phyloP scores from a whole-genome alignment of 73 alveolate species.

The Paramecium sexaurelia region DNA sequence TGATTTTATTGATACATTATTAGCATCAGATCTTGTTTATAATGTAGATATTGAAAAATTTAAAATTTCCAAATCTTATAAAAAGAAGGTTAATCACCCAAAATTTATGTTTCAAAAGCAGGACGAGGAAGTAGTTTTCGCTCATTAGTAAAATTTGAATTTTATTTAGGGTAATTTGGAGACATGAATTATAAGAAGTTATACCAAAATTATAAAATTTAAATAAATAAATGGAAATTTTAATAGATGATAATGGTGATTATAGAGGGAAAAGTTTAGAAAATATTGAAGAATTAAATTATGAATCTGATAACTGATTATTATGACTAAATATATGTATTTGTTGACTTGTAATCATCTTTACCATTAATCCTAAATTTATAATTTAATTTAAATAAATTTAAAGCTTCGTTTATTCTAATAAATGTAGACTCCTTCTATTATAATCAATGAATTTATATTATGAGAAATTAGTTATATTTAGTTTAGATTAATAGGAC shows the following conservation, averaged over 20 bases:
- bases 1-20: background rate
- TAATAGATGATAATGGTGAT: background rate
- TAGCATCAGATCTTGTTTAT: background rate
- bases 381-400: background rate
- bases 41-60: background rate
- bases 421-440: too few species aligned
- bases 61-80: background rate
- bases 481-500: too few species aligned
- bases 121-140: background rate
- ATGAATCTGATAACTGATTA: constrained; percentile 7
- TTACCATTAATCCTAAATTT: background rate
- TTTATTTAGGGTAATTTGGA: background rate
- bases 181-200: background rate
- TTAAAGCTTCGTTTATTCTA: background rate
- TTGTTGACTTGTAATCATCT: background rate
- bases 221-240: background rate
- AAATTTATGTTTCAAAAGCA: background rate
- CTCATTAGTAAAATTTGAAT: background rate
- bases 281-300: background rate
- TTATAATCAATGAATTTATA: too few species aligned
- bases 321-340: background rate
- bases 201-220: background rate
- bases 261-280: background rate
- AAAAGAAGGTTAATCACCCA: background rate
- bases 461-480: too few species aligned